These are phyloP conservation scores for Cryphonectria parasitica DNA, from an alignment of 2,329 filamentous ascomycete species.

Conservation along the genomic window DNA sequence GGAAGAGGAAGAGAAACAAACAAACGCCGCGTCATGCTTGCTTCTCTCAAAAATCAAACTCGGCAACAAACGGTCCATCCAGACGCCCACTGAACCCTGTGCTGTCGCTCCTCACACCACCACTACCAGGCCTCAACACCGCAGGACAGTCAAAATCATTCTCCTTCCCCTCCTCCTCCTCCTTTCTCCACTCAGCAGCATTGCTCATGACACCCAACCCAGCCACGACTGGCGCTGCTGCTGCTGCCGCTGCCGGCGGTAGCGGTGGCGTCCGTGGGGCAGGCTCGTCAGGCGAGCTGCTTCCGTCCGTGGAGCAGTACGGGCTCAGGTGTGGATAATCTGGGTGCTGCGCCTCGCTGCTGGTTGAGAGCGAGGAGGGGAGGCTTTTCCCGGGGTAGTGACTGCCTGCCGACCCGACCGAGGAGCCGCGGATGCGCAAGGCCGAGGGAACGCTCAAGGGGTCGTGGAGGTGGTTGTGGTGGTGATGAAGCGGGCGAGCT, in stretches of 20 bases:
- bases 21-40: not conserved
- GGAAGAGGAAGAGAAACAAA: not conserved
- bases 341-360: slow-evolving; percentile 25
- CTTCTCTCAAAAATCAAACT: slow-evolving; percentile 20
- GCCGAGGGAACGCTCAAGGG: slow-evolving; percentile 16
- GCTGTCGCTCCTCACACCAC: slow-evolving; percentile 3
- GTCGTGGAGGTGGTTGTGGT: not conserved
- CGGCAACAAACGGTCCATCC: slow-evolving; percentile 23
- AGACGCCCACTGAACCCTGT: slow-evolving; percentile 1
- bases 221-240: slow-evolving; percentile 28
- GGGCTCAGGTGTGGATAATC: slow-evolving; percentile 39
- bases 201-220: slow-evolving; percentile 16
- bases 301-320: slow-evolving; percentile 27
- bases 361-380: not conserved
- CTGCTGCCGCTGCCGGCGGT: slow-evolving; percentile 24
- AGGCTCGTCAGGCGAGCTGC: slow-evolving; percentile 16
- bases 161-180: not conserved
- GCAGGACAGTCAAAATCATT: slow-evolving; percentile 7
- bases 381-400: not conserved
- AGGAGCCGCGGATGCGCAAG: slow-evolving; percentile 21
- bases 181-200: not conserved
- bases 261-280: slow-evolving; percentile 21
- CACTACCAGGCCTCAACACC: slow-evolving; percentile 23
- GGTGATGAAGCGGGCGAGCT: not conserved
- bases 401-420: slow-evolving; percentile 11